Percentiles rank a stretch among this genome's conserved stretches.
phyloP scores from a whole-genome alignment of 163 green algal genomes.

The Scenedesmus sp. region DNA sequence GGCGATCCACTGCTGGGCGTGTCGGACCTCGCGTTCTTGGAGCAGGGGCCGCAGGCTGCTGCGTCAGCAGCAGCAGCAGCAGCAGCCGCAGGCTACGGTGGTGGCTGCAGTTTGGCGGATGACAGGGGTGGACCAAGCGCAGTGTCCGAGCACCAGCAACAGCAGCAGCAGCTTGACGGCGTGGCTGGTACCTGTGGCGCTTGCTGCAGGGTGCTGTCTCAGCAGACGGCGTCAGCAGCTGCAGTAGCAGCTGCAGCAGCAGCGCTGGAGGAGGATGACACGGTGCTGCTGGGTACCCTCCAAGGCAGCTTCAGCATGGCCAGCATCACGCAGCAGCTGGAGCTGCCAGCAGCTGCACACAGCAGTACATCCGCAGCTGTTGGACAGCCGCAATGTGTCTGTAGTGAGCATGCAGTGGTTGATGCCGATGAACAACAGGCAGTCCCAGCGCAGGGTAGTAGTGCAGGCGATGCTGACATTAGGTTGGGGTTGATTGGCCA shows the following conservation, averaged over 20 bases:
- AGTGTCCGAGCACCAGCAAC: background rate
- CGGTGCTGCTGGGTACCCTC: slow-evolving; percentile 28
- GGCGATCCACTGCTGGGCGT: background rate
- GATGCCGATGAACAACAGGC: background rate
- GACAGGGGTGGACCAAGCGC: background rate
- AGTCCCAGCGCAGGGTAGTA: background rate
- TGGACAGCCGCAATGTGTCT: background rate
- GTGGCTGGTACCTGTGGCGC: background rate
- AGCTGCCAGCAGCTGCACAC: background rate
- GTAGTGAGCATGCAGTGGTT: background rate
- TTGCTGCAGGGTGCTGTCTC: background rate
- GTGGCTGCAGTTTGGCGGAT: background rate
- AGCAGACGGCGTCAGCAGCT: background rate
- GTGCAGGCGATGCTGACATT: background rate
- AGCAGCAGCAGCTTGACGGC: background rate
- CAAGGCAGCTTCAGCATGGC: slow-evolving; percentile 7
- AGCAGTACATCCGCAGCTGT: background rate
- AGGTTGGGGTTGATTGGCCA: background rate
- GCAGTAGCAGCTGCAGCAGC: slow-evolving; percentile 9
- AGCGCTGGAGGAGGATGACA: slow-evolving; percentile 20
- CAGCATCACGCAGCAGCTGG: background rate
- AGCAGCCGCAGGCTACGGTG: background rate
- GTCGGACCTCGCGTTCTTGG: slow-evolving; percentile 22
- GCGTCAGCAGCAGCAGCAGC: slow-evolving; percentile 15
- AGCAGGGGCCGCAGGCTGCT: background rate